Evolutionary conservation across 495 filamentous ascomycete species (phyloP), one percentile per base, ranked within the genome.

Genomic region (Halenospora varia): DNA sequence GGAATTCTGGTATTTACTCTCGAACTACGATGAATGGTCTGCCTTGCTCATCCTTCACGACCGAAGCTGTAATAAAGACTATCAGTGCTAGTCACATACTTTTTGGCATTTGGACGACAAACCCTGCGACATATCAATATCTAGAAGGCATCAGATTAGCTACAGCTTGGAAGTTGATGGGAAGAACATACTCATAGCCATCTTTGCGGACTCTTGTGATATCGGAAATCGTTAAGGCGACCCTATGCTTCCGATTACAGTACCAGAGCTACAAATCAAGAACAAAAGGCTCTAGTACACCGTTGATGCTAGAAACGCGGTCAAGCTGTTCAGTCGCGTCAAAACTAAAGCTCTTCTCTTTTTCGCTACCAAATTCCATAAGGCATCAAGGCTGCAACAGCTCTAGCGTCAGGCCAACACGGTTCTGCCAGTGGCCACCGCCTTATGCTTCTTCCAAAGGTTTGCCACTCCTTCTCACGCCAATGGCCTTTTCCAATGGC

Each of bases 1-100:
- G 29, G 48, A 18, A 40, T 57, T 8, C 23, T 25, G 53, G 25
- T 55, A 19, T 90, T 73, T 82, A 96, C 92, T 99, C 94, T 86
- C 94, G 84, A 61, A 99, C 94, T 57, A 99, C 86, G 67, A 99
- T 97, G 71, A 99, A 97, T 44, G 95, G 94, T 66, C 94, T 84
- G 57, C 94, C 94, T 70, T 92, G 86, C 75, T 99, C 94, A 83
- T 99, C 94, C 77, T 82, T 81, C 67, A 82, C 72, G 63, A 83
- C 76, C 63, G 73, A 58, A 60, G 80, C 80, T 83, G 51, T 49
- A 62, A 25, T 17, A 51, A 50, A 45, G 15, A 46, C 15, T 57
- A 55, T 60, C 48, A 60, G 35, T 25, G 47, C n/a, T 25, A 6
- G 26, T 9, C 10, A 56, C 17, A 13, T 24, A 17, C 23, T n/a